Conservation (phyloP, 176 grass and related monocot genomes). For the Aegilops sharonensis region DNA sequence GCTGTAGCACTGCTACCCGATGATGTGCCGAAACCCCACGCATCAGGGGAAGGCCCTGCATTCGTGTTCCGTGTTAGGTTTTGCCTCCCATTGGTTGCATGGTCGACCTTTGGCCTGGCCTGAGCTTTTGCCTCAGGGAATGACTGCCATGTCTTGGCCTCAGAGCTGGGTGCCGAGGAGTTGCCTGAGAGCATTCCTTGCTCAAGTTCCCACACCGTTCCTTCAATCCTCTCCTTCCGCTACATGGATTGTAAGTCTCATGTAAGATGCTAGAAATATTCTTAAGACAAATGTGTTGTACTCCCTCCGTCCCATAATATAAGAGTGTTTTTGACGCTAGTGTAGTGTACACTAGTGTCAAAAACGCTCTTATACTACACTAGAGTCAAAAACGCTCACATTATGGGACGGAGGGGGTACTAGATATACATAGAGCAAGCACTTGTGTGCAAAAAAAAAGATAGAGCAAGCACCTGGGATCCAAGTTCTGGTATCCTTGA, state of each 20-base stretch:
- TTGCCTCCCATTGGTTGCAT: constrained; percentile 40
- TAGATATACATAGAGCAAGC: background rate
- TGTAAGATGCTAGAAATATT: constrained; percentile 29
- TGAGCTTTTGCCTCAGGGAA: constrained; percentile 56
- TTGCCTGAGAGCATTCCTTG: constrained; percentile 50
- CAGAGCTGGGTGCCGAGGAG: constrained; percentile 37
- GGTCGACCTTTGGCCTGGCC: constrained; percentile 38
- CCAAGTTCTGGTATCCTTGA: constrained; percentile 39
- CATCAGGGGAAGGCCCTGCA: constrained; percentile 9
- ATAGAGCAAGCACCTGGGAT: constrained; percentile 36
- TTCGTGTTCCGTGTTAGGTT: constrained; percentile 26
- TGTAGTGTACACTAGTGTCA: too few relatives aligned
- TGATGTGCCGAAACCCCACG: constrained; percentile 48
- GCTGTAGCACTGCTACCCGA: constrained; percentile 18
- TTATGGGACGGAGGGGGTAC: too few relatives aligned
- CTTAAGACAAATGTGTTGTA: background rate
- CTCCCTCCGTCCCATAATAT: too few relatives aligned
- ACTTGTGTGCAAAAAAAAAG: constrained; percentile 20
- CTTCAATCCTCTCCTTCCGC: constrained; percentile 73
- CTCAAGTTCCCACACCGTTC: constrained; percentile 67
- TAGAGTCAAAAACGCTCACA: too few relatives aligned
- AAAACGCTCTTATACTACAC: too few relatives aligned
- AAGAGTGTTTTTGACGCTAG: too few relatives aligned
- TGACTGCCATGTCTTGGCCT: constrained; percentile 52
- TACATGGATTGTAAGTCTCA: constrained; percentile 36